Evolutionary conservation across 345 rosid genomes (phyloP).

Genomic region (Rhizophora apiculata): DNA sequence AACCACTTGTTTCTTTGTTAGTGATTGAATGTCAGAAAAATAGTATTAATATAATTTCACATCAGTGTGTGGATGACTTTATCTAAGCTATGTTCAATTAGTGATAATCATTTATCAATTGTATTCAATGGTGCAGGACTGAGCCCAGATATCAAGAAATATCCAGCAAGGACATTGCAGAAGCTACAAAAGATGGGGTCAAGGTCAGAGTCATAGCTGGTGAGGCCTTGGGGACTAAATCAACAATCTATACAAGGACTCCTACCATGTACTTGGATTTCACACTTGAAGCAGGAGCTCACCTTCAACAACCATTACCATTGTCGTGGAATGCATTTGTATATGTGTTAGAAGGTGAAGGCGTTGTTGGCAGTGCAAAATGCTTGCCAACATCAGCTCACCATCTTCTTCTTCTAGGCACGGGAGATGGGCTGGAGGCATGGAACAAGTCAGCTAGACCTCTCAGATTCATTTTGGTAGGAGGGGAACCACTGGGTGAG

Average conservation of each 20-base stretch:
- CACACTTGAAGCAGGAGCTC: constrained; percentile 59
- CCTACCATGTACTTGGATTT: constrained; percentile 95
- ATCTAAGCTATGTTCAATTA: too few relatives aligned
- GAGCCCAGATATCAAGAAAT: constrained; percentile 86
- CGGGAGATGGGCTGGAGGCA: constrained; percentile 62
- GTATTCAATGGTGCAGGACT: constrained; percentile 38
- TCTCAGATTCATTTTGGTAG: constrained; percentile 69
- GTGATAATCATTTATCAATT: too few relatives aligned
- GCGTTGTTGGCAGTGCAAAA: constrained; percentile 45
- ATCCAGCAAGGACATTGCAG: constrained; percentile 54
- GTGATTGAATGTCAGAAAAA: too few relatives aligned
- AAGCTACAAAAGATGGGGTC: constrained; percentile 58
- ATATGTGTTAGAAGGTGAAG: constrained; percentile 75
- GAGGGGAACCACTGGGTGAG: constrained; percentile 75
- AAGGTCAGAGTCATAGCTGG: constrained; percentile 82
- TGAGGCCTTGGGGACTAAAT: constrained; percentile 66
- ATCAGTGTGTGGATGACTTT: too few relatives aligned
- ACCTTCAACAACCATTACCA: constrained; percentile 61
- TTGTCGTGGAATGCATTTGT: constrained; percentile 67
- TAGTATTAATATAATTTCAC: too few relatives aligned
- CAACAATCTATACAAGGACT: constrained; percentile 73
- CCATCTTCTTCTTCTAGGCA: constrained; percentile 52
- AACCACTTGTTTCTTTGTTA: too few relatives aligned
- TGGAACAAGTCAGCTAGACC: constrained; percentile 62
- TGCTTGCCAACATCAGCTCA: constrained; percentile 45